Evolutionary conservation across 106 monocot species (phyloP), one percentile per base, ranked within the genome.

Genomic region (Dioscorea dumetorum): DNA sequence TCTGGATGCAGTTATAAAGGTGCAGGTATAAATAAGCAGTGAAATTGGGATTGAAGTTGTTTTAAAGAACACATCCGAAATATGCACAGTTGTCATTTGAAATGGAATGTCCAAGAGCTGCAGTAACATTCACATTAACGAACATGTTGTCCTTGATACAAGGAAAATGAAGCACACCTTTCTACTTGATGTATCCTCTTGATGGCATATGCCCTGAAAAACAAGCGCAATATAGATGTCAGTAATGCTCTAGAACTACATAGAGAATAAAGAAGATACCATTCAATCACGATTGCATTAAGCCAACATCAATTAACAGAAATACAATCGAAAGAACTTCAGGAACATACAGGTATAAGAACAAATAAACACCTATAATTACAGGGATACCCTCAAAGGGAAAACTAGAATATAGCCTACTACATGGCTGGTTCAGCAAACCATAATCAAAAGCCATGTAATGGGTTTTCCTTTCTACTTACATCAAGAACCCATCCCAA

Each of bases 151-250:
- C 18, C 28, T 34, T 4, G 15, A 19, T 4, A 20, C 41, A 58
- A 32, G 50, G 48, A 48, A 16, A 64, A 57, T 12, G 22, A 4
- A 62, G 13, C 34, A 24, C 33, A 84, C 84, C 84, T 79, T 76
- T 56, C 59, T 16, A 60, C 58, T 48, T 65, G 71, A 61, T 64
- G 69, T 48, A 33, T 62, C 72, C 14, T 73, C 72, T 21, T 41
- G 60, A 31, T 69, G 58, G 73, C 68, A 76, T 49, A 84, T 54
- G 68, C 57, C 79, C 75, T 83, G 67, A 62, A 68, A 16, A 17
- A 32, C 9, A 65, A 32, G 22, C 5, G 20, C n/a, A 50, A 58
- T 8, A 21, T 67, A 33, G 60, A 13, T 8, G 12, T 32, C 24
- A 21, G 66, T 18, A 50, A 21, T 22, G 50, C 20, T 21, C 20